Evolutionary conservation across 1,284 basidiomycete species (phyloP), one percentile per base, ranked within the genome.

Genomic region (Meripilus lineatus): DNA sequence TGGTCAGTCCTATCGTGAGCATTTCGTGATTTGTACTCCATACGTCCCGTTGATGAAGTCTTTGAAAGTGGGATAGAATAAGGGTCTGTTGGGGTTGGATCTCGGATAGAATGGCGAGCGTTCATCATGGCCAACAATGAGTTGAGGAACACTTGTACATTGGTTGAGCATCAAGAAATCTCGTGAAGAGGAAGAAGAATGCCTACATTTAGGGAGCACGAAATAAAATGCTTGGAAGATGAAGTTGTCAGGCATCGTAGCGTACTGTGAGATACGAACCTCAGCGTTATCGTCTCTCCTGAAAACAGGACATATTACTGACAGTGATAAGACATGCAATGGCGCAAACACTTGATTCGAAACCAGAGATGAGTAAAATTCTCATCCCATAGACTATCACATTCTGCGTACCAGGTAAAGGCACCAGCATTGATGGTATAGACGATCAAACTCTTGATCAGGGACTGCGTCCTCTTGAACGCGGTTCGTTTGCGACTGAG

Each of bases 101-200:
- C n/a, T n/a, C n/a, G n/a, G n/a, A n/a, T n/a, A n/a, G n/a, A n/a
- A n/a, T n/a, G n/a, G n/a, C n/a, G n/a, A n/a, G n/a, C n/a, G n/a
- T n/a, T n/a, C n/a, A n/a, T n/a, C 78, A 82, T 79, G 44, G 81
- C 79, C 54, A 84, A 66, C 57, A 80, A 81, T 4, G 82, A 84
- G 44, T 81, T 76, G 1, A 74, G 77, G 53, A 84, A 85, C 23
- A 84, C 82, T 84, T n/a, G n/a, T n/a, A 30, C 6, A 32, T 18
- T 18, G 5, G 15, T n/a, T n/a, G n/a, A n/a, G n/a, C n/a, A n/a
- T n/a, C n/a, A n/a, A n/a, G n/a, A n/a, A n/a, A n/a, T n/a, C n/a
- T n/a, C n/a, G 22, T 23, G 20, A 15, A 5, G 32, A 38, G 24
- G 17, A 34, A n/a, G n/a, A n/a, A n/a, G n/a, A n/a, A n/a, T n/a